A percentile compares a stretch with the other conserved stretches of the same genome.
Evolutionary conservation across 768 basidiomycete genomes (phyloP).

Genomic region (Suillus alpinus): DNA sequence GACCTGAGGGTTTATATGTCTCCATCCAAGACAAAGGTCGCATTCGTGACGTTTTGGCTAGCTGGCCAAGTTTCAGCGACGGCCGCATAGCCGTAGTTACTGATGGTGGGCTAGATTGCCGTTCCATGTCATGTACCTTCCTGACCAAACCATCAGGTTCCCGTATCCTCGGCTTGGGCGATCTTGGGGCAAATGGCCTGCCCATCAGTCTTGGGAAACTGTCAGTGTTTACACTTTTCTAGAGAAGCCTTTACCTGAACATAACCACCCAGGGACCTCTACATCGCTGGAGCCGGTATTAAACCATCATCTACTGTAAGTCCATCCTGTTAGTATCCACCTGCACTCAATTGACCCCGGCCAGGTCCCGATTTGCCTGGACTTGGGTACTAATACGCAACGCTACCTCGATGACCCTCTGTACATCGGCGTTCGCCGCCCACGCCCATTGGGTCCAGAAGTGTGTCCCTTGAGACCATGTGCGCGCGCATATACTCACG

Average conservation of each 20-base stretch:
- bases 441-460: constrained; percentile 44
- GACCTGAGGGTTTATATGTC: constrained; percentile 59
- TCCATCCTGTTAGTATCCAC: neutral
- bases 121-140: constrained; percentile 4
- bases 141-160: constrained; percentile 39
- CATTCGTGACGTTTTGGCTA: constrained; percentile 53
- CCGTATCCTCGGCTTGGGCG: constrained; percentile 69
- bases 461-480: constrained; percentile 23
- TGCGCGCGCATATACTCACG: neutral
- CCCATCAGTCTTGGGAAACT: constrained; percentile 74
- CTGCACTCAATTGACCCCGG: neutral
- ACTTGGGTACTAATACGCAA: constrained; percentile 75
- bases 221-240: constrained; percentile 32
- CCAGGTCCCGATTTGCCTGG: constrained; percentile 63
- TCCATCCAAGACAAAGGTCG: constrained; percentile 65
- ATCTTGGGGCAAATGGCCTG: constrained; percentile 39
- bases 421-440: constrained; percentile 68
- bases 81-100: constrained; percentile 75
- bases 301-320: constrained; percentile 45
- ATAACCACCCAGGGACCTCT: constrained; percentile 46
- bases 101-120: constrained; percentile 44
- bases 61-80: constrained; percentile 44
- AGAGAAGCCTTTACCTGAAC: constrained; percentile 1
- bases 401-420: constrained; percentile 67
- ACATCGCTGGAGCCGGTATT: constrained; percentile 70